phyloP scores from a whole-genome alignment of 2,329 filamentous ascomycete species.

The Talaromyces sp. region DNA sequence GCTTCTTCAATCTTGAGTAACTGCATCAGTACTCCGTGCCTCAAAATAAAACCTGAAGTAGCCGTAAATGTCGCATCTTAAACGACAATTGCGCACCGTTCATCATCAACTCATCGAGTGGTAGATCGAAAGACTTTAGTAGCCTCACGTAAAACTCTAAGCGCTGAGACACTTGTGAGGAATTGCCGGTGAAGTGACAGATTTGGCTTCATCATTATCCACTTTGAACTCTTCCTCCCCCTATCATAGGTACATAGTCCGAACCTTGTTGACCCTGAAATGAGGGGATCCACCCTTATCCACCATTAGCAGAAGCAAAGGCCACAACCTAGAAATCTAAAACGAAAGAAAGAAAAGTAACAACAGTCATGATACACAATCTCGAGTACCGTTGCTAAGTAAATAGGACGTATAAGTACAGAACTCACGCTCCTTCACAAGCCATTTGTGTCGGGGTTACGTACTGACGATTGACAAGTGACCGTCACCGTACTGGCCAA shows the following conservation, averaged over 20 bases:
- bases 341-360: neutral
- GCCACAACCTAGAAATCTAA: conserved; percentile 6
- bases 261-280: conserved; percentile 6
- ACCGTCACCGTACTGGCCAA: neutral
- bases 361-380: neutral
- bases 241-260: neutral
- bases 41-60: neutral
- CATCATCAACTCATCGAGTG: neutral
- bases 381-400: neutral
- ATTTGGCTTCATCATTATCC: neutral
- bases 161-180: neutral
- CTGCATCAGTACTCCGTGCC: neutral
- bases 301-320: neutral
- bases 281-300: neutral
- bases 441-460: neutral
- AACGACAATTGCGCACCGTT: neutral
- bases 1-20: neutral
- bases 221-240: neutral
- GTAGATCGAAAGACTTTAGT: neutral
- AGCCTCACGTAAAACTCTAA: neutral
- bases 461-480: neutral
- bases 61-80: neutral
- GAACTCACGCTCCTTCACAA: neutral
- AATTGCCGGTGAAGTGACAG: neutral
- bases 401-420: neutral